phyloP scores from a whole-genome alignment of 1,284 basidiomycete genomes.

The Boletellus sp. region DNA sequence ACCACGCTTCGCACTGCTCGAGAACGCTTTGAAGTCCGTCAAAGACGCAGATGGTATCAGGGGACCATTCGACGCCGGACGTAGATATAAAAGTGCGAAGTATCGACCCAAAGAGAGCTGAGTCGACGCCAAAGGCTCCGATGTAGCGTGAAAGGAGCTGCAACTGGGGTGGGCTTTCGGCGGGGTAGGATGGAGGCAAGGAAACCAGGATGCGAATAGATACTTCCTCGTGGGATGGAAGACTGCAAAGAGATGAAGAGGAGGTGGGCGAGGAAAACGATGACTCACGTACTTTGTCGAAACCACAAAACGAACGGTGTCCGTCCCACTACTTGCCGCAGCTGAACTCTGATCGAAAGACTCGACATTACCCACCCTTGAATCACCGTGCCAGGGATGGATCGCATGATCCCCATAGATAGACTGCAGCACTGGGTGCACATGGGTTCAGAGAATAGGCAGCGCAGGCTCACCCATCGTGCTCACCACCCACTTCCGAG shows the following conservation, averaged over 20 bases:
- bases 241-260: constrained; percentile 10
- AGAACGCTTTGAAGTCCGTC: constrained; percentile 82
- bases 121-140: constrained; percentile 72
- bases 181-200: constrained; percentile 70
- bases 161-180: constrained; percentile 69
- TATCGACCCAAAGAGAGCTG: constrained; percentile 70
- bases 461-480: neutral
- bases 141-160: constrained; percentile 86
- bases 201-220: constrained; percentile 69
- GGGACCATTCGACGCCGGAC: constrained; percentile 69
- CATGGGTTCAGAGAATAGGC: neutral
- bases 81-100: constrained; percentile 80
- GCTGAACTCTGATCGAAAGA: constrained; percentile 1
- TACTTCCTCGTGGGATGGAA: constrained; percentile 53
- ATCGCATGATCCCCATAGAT: constrained; percentile 78
- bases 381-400: constrained; percentile 49
- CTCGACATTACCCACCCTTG: constrained; percentile 25
- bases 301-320: constrained; percentile 63
- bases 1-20: constrained; percentile 68
- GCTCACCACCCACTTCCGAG: constrained; percentile 65
- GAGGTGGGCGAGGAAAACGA: neutral
- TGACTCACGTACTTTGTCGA: constrained; percentile 40
- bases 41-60: constrained; percentile 80
- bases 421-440: constrained; percentile 63
- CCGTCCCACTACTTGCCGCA: constrained; percentile 11